Evolutionary conservation across 768 basidiomycete genomes (phyloP), one percentile per base, ranked within the genome.

Genomic region (Termitomyces sp.): DNA sequence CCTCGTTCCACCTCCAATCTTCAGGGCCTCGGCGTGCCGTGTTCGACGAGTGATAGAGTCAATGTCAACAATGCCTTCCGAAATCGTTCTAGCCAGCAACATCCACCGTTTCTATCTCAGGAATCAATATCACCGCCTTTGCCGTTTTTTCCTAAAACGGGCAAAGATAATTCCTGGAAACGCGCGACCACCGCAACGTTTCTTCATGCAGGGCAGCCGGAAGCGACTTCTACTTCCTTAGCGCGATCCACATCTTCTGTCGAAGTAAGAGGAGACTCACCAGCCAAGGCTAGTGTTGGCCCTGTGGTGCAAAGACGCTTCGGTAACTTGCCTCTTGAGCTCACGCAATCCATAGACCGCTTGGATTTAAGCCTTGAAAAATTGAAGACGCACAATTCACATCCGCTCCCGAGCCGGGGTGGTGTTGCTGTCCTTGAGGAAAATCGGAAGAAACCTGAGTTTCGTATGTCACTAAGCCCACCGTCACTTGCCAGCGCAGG

Each of bases 361-460:
- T 62, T 73, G 24, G 70, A 74, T 49, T 52, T 45, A 35, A 75
- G 74, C 61, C 54, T 75, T 45, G 56, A 63, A 22, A 74, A 70
- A 47, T 64, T 73, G 40, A 68, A 70, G 55, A 60, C 65, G 28
- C 65, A 71, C 38, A 67, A 63, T 2, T 70, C 72, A 24, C 65
- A 63, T 32, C 64, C 66, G 32, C 61, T 60, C 57, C 62, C 67
- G 55, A 28, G 20, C 18, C 24, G 28, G 38, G 36, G 40, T 41
- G 11, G 38, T 52, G n/a, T 26, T 52, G 13, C 26, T 41, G 51
- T 40, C 51, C 36, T 30, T 28, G 52, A 3, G 52, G n/a, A 30
- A 41, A 40, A 52, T 13, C 26, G 36, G 11, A 52, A 30, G 38
- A 52, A 58, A 36, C 46, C 45, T 3, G 50, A 60, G 47, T 43